Evolutionary conservation across 2,329 filamentous ascomycete species (phyloP), one percentile per base, ranked within the genome.

Genomic region (Grosmannia huntii): DNA sequence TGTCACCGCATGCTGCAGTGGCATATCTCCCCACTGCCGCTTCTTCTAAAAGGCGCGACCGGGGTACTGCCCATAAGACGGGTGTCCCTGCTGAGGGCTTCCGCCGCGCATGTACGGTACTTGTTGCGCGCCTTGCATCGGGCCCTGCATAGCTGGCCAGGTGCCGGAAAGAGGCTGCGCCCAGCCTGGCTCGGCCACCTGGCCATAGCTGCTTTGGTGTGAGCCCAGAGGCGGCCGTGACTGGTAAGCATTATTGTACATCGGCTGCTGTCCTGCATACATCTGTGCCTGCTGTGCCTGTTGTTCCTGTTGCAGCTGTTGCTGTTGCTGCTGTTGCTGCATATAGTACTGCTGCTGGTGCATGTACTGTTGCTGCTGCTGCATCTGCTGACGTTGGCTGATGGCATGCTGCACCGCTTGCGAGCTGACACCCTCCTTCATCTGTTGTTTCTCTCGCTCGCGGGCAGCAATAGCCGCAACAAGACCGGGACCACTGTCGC

Each of bases 401-500:
- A 90, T 89, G 0, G 86, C 87, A 60, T 87, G 79, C 63, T 90
- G 84, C 9, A 90, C 86, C 60, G 84, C 82, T 59, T 85, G 83
- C 51, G 84, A 85, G 60, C 85, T 83, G 60, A 85, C 72, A 0
- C 85, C 85, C 59, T 86, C 79, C 65, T 81, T 87, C 70, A 87
- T 82, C 57, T 85, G 80, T 62, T 82, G 77, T 67, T 83, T 89
- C 66, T 95, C 90, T 12, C 84, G 83, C 69, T 96, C 89, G 16
- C 90, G 82, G 2, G 83, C 81, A 61, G 89, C 86, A 57, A 96
- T 91, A 16, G 87, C 86, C 1, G 86, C 88, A 7, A 95, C 83
- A 1, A 96, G 75, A 0, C 86, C 85, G 25, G 74, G 81, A 36
- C 78, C 68, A 11, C 81, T 81, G 33, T 77, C 67, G 16, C 76